Percentiles rank a stretch among this genome's conserved stretches.
Conservation (phyloP, 2,329 filamentous ascomycete genomes). For the Tricladium varicosporioides region DNA sequence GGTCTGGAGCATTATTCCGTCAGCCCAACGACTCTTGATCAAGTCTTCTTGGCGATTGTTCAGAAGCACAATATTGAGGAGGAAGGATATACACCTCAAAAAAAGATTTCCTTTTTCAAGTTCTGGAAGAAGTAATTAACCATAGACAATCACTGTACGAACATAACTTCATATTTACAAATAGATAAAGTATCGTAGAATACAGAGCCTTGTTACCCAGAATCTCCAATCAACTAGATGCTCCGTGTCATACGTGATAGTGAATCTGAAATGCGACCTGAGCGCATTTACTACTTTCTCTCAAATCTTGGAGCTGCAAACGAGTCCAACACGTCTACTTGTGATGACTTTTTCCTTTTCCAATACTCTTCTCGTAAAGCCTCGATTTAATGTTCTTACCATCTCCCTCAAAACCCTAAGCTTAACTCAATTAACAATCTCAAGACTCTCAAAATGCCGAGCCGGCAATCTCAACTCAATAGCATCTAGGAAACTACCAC, state of each 20-base stretch:
- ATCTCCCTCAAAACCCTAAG: not conserved
- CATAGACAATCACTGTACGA: not conserved
- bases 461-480: not conserved
- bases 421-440: not conserved
- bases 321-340: not conserved
- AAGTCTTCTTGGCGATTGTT: constrained; percentile 87
- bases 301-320: not conserved
- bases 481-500: not conserved
- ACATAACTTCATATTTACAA: not conserved
- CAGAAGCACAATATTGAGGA: constrained; percentile 76
- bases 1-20: constrained; percentile 86
- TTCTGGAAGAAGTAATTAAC: not conserved
- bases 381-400: not conserved
- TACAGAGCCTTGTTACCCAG: not conserved
- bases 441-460: not conserved
- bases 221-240: too few relatives aligned
- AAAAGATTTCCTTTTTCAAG: constrained; percentile 11
- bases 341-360: not conserved
- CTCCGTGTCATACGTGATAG: too few relatives aligned
- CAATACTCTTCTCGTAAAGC: not conserved
- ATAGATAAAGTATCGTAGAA: not conserved
- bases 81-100: constrained; percentile 53
- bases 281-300: not conserved
- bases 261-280: not conserved
- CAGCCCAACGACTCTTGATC: constrained; percentile 81